These are phyloP conservation scores for Dipodascus geniculatus DNA, from an alignment of 805 yeast species.

Conservation along the genomic window DNA sequence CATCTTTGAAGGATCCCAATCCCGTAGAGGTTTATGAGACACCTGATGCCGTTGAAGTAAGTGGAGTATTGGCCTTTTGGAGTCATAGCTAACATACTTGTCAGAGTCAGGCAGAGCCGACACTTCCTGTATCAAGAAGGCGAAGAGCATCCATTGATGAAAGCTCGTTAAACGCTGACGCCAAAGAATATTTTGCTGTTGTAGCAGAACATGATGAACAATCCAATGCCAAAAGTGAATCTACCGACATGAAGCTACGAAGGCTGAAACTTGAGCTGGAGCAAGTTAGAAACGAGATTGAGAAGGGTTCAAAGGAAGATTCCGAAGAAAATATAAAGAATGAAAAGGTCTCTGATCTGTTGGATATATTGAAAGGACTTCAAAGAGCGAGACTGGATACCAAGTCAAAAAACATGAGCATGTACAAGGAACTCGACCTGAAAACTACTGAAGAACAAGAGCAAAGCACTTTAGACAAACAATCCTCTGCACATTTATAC, in stretches of 20 bases:
- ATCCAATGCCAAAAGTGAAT: not conserved
- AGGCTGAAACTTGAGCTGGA: not conserved
- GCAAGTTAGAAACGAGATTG: not conserved
- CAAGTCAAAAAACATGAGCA: not conserved
- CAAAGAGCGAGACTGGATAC: not conserved
- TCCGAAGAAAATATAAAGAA: too few species aligned
- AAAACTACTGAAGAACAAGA: not conserved
- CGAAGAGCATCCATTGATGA: not conserved
- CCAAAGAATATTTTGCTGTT: not conserved
- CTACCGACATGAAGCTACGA: not conserved
- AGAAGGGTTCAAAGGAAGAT: not conserved
- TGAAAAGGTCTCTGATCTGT: not conserved
- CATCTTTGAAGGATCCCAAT: not conserved
- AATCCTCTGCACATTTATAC: not conserved
- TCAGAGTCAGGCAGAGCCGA: not conserved
- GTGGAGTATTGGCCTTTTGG: not conserved
- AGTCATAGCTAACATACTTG: not conserved
- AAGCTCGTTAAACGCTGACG: not conserved
- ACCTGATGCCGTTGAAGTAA: not conserved
- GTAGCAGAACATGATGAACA: not conserved
- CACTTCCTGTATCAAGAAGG: not conserved
- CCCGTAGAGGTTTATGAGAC: not conserved
- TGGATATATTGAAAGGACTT: not conserved
- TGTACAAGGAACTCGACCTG: not conserved
- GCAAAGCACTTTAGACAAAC: not conserved